Base-by-base conservation (phyloP, 2,329 filamentous ascomycete genomes). In the Colletotrichum costaricense region DNA sequence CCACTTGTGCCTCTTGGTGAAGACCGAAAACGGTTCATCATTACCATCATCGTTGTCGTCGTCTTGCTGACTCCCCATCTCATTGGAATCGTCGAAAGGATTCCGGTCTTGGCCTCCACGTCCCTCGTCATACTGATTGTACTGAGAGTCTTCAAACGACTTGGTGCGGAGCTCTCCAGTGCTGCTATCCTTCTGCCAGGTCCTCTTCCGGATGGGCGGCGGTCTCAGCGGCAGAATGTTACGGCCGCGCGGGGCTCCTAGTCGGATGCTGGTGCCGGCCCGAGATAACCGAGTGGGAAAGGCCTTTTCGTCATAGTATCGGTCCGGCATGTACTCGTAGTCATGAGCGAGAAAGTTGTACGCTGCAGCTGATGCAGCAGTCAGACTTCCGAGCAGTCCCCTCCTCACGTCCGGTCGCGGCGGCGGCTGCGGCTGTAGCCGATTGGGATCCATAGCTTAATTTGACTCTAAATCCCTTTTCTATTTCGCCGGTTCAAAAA, bases 1-100 rank as follows among this genome's bases (percentile, higher is more conserved):
- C 72, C 84, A 81, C 76, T 88, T 88, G 75, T 85, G 79, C 5
- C 76, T 72, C 5, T 76, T 66, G 1, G 79, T 79, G 74, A 85
- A 86, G n/a, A 83, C 75, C 52, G 83, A 81, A 52, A 82, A 84
- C 1, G 71, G 67, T 7, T 62, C 60, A 6, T 65, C 67, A 4
- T 57, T 16, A n/a, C 26, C 46, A n/a, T 33, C 46, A 4, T n/a
- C 26, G 19, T 24, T n/a, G 33, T 46, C 22, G 2, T 62, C 33
- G 2, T 42, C 26, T 5, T 56, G 24, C 7, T 70, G 70, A 1
- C 52, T 49, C 33, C 57, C 67, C 1, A 62, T 33, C 12, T 16
- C 22, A 22, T 57, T 57, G n/a, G 26, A 22, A 49, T 73, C 67
- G 16, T 66, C 71, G 19, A 73, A 73, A 4, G 71, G 67, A 56